A percentile compares a stretch with the other conserved stretches of the same genome.
These are phyloP conservation scores for Colletotrichum sp. DNA, from an alignment of 2,329 filamentous ascomycete genomes.

Conservation along the genomic window DNA sequence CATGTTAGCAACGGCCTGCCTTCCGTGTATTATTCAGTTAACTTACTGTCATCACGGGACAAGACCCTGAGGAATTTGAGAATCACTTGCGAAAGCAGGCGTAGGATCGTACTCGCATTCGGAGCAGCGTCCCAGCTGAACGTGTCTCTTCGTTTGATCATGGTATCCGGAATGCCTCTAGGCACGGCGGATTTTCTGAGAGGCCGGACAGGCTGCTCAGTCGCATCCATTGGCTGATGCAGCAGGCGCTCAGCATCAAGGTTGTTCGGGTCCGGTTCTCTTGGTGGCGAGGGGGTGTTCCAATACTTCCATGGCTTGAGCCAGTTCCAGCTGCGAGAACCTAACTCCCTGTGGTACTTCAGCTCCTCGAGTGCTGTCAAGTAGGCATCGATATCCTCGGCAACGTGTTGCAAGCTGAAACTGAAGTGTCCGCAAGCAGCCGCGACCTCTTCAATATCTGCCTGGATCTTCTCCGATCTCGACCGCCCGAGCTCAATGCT, in stretches of 20 bases:
- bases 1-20: neutral
- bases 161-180: constrained; percentile 59
- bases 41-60: constrained; percentile 58
- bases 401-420: constrained; percentile 89
- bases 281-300: neutral
- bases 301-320: constrained; percentile 72
- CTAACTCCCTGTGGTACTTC: constrained; percentile 71
- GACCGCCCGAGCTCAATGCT: constrained; percentile 75
- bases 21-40: constrained; percentile 23
- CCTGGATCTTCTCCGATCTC: constrained; percentile 77
- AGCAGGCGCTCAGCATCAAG: constrained; percentile 48
- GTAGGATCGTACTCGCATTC: constrained; percentile 47
- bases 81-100: constrained; percentile 49
- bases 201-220: constrained; percentile 43
- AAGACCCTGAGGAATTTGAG: constrained; percentile 53
- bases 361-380: constrained; percentile 85
- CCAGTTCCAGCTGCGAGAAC: constrained; percentile 80
- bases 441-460: constrained; percentile 95
- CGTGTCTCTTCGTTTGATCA: constrained; percentile 57
- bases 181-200: constrained; percentile 61
- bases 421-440: constrained; percentile 98
- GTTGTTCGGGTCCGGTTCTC: constrained; percentile 33
- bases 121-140: constrained; percentile 63
- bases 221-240: constrained; percentile 21
- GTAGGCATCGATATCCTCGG: constrained; percentile 85